Evolutionary conservation across 176 grass and related monocot genomes (phyloP).

Genomic region (Themeda triandra): DNA sequence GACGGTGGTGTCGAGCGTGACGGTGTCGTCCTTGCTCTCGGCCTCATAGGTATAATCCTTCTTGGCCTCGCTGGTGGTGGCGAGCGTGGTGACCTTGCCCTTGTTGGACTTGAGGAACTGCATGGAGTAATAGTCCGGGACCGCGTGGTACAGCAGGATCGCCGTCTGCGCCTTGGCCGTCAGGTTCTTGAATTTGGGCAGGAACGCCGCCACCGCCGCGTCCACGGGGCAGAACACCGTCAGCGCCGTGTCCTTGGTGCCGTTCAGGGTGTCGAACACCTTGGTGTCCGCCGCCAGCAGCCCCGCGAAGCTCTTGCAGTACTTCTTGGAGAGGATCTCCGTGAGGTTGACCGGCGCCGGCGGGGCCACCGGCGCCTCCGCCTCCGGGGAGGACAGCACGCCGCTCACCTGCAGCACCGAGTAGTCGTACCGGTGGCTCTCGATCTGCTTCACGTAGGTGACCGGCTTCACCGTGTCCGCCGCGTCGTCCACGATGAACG

Average conservation of each 20-base stretch:
- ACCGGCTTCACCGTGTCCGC: slow-evolving; percentile 17
- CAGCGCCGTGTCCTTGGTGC: slow-evolving; percentile 65
- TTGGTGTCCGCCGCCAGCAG: slow-evolving; percentile 52
- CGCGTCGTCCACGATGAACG: slow-evolving; percentile 49
- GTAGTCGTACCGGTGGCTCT: slow-evolving; percentile 52
- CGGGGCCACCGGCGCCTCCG: slow-evolving; percentile 58
- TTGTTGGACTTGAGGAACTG: slow-evolving; percentile 74
- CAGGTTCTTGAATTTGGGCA: slow-evolving; percentile 86
- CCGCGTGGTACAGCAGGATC: slow-evolving; percentile 73
- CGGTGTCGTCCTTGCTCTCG: slow-evolving; percentile 47
- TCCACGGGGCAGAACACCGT: slow-evolving; percentile 74
- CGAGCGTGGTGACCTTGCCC: slow-evolving; percentile 74
- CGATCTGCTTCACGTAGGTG: slow-evolving; percentile 35
- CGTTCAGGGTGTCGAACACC: slow-evolving; percentile 52
- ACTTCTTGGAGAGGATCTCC: slow-evolving; percentile 72
- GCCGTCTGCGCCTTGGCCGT: slow-evolving; percentile 64
- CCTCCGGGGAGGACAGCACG: slow-evolving; percentile 51
- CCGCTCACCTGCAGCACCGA: slow-evolving; percentile 59
- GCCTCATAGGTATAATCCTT: slow-evolving; percentile 71
- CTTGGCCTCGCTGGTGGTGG: slow-evolving; percentile 58
- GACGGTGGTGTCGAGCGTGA: slow-evolving; percentile 49
- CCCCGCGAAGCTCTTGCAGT: slow-evolving; percentile 67
- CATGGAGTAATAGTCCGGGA: slow-evolving; percentile 73
- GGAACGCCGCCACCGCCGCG: slow-evolving; percentile 49
- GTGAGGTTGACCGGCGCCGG: slow-evolving; percentile 69